Conservation (phyloP, 371 early-diverging fungal genomes). For the Blastocladiella emersonii region DNA sequence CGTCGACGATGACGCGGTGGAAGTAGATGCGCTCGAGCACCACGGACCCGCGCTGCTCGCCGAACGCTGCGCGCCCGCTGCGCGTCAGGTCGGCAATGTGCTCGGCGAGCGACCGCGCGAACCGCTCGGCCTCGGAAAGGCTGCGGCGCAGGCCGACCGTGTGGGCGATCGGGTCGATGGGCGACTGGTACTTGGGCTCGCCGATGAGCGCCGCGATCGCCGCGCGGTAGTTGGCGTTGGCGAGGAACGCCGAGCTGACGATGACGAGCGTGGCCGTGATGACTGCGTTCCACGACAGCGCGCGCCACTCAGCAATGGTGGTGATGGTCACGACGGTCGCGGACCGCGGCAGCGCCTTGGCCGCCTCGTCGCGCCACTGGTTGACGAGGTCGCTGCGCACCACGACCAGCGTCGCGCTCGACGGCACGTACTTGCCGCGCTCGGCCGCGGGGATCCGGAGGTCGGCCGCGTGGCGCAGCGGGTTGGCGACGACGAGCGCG, state of each 20-base stretch:
- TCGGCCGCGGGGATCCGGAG: neutral
- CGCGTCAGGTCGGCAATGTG: neutral
- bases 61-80: neutral
- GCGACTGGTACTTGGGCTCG: neutral
- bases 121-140: too few relatives aligned
- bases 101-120: neutral
- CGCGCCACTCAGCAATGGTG: conserved; percentile 1
- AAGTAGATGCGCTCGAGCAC: neutral
- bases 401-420: conserved; percentile 2
- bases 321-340: neutral
- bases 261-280: neutral
- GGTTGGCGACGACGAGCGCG: neutral
- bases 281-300: conserved; percentile 3
- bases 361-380: conserved; percentile 4
- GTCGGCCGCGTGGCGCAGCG: neutral
- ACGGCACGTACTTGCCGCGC: neutral
- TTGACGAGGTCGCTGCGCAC: neutral
- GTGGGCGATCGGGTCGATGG: neutral
- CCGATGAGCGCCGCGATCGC: neutral
- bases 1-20: neutral
- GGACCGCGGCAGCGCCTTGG: neutral
- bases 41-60: neutral
- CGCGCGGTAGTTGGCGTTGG: neutral
- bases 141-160: too few relatives aligned
- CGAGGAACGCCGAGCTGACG: neutral